Conservation (phyloP, 257 asterid species). For the Nicotiana otophora region DNA sequence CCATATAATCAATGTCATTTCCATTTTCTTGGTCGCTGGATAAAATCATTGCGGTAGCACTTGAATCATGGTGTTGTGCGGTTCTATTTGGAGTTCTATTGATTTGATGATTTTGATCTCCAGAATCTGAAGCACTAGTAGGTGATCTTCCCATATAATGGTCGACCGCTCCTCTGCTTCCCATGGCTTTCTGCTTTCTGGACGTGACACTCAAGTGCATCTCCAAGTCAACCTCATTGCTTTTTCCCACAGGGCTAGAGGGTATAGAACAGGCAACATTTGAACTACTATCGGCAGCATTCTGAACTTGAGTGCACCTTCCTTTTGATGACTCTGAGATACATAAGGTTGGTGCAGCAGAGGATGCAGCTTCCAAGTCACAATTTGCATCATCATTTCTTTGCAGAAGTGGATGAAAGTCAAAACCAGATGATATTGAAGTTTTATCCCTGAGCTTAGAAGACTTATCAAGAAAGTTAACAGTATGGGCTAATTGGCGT, state of each 20-base stretch:
- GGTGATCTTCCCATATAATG: conserved; percentile 15
- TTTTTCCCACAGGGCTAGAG: conserved; percentile 31
- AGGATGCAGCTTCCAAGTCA: conserved; percentile 22
- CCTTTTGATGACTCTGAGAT: conserved; percentile 30
- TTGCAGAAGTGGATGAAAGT: conserved; percentile 89
- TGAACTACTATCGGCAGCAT: conserved; percentile 27
- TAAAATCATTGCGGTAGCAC: conserved; percentile 24
- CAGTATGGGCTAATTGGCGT: conserved; percentile 55
- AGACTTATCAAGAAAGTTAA: conserved; percentile 54
- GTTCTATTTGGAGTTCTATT: conserved; percentile 29
- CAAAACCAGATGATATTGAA: conserved; percentile 39
- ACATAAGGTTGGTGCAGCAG: conserved; percentile 30
- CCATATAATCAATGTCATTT: conserved; percentile 25
- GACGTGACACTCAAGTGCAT: conserved; percentile 58
- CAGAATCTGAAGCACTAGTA: conserved; percentile 16
- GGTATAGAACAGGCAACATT: conserved; percentile 33
- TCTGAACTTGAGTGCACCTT: conserved; percentile 23
- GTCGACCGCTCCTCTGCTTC: conserved; percentile 22
- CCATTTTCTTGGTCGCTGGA: conserved; percentile 33
- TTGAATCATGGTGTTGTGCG: conserved; percentile 25
- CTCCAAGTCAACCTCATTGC: conserved; percentile 66
- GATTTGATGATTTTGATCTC: conserved; percentile 19
- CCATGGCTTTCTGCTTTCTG: conserved; percentile 32
- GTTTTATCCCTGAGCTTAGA: conserved; percentile 42
- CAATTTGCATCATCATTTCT: conserved; percentile 44